phyloP scores from a whole-genome alignment of 306 rosid species.

The Vigna reflexopilosa region DNA sequence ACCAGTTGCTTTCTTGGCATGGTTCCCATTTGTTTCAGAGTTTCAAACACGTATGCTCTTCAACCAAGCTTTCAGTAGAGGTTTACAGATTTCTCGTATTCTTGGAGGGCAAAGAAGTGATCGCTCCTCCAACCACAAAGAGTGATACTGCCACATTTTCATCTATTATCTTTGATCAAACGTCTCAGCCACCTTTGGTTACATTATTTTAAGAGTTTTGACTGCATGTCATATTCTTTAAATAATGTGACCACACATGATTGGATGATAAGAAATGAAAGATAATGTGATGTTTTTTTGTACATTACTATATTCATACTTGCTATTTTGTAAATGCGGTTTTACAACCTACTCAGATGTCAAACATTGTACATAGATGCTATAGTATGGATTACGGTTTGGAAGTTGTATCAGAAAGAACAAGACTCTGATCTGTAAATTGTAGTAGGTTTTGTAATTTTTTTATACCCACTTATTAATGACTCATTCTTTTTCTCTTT shows the following conservation, averaged over 20 bases:
- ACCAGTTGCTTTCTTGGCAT: conserved; percentile 95
- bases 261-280: conserved; percentile 28
- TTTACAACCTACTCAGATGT: background rate
- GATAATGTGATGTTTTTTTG: conserved; percentile 14
- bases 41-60: conserved; percentile 95
- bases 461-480: background rate
- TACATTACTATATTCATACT: background rate
- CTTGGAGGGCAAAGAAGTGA: conserved; percentile 85
- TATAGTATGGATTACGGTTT: conserved; percentile 10
- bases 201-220: conserved; percentile 33
- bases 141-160: conserved; percentile 49
- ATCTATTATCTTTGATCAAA: conserved; percentile 4
- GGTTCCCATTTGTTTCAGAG: conserved; percentile 98
- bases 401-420: conserved; percentile 10
- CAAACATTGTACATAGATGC: conserved; percentile 11
- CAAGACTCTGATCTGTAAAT: conserved; percentile 4
- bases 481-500: background rate
- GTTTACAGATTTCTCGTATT: conserved; percentile 92
- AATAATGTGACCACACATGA: background rate
- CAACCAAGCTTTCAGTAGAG: conserved; percentile 99
- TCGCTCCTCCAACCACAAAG: conserved; percentile 66
- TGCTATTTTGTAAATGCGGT: conserved; percentile 12
- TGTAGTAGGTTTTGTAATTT: conserved; percentile 5
- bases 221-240: conserved; percentile 17
- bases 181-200: background rate